These are phyloP conservation scores for Acacia concinna DNA, from an alignment of 331 rosid species.

Conservation along the genomic window DNA sequence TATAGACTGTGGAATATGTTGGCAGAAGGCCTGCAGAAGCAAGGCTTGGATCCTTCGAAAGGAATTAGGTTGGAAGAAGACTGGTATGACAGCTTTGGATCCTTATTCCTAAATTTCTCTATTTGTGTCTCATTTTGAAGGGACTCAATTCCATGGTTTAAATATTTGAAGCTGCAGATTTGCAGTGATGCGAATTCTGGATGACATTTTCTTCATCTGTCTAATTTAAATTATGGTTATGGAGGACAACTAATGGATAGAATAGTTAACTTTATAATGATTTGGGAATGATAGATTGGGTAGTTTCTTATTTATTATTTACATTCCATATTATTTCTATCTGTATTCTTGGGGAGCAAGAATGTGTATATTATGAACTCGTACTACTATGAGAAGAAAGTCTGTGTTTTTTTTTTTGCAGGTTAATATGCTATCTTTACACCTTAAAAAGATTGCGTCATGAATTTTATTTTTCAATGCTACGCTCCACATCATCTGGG, in stretches of 20 bases:
- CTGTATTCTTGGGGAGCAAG: background rate
- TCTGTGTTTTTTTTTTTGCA: background rate
- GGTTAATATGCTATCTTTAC: background rate
- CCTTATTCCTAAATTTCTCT: conserved; percentile 13
- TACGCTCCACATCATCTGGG: background rate
- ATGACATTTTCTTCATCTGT: background rate
- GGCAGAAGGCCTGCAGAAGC: conserved; percentile 55
- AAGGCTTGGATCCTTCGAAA: conserved; percentile 70
- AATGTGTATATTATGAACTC: background rate
- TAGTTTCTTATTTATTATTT: background rate
- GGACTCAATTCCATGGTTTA: background rate
- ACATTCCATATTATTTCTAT: background rate
- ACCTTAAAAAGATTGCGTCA: background rate
- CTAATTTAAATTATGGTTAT: background rate
- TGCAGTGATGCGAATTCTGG: background rate
- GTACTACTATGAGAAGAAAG: background rate
- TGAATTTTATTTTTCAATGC: background rate
- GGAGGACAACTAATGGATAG: background rate
- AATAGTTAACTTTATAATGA: background rate
- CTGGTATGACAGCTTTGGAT: conserved; percentile 47
- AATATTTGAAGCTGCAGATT: conserved; percentile 6
- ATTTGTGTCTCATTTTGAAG: conserved; percentile 10
- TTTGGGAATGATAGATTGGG: background rate
- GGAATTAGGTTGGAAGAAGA: conserved; percentile 76
- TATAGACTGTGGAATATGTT: conserved; percentile 64